A percentile compares a stretch with the other conserved stretches of the same genome.
phyloP scores from a whole-genome alignment of 352 stramenopile genomes.

The Pilasporangium apinafurcum region DNA sequence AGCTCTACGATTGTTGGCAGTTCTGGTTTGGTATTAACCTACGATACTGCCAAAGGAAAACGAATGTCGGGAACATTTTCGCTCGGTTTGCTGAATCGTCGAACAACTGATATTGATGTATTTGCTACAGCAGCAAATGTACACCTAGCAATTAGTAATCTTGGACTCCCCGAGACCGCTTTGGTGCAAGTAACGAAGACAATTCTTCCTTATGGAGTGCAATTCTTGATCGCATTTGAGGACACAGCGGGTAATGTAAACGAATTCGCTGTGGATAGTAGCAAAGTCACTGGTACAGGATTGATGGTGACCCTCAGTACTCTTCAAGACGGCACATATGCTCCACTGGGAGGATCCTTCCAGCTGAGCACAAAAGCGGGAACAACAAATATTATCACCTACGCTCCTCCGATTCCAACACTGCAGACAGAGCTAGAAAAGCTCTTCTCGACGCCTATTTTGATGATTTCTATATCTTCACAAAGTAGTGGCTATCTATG shows the following conservation, averaged over 20 bases:
- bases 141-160: constrained; percentile 4
- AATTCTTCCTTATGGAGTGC: neutral
- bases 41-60: constrained; percentile 10
- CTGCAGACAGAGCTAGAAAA: constrained; percentile 13
- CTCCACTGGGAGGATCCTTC: constrained; percentile 16
- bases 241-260: constrained; percentile 14
- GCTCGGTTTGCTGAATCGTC: constrained; percentile 5
- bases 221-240: constrained; percentile 11
- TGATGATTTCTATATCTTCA: neutral
- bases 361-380: constrained; percentile 2
- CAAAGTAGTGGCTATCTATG: constrained; percentile 8
- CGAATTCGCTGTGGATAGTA: constrained; percentile 9
- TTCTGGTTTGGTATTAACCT: constrained; percentile 8
- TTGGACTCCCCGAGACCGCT: constrained; percentile 6
- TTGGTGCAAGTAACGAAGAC: neutral
- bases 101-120: neutral
- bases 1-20: constrained; percentile 15
- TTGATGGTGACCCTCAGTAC: constrained; percentile 9
- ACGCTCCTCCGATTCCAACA: neutral
- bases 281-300: constrained; percentile 10
- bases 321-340: constrained; percentile 21
- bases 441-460: constrained; percentile 3
- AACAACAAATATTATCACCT: constrained; percentile 1
- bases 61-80: constrained; percentile 13
- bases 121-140: constrained; percentile 1